Conservation (phyloP, 257 asterid species). For the Primulina tabacum region DNA sequence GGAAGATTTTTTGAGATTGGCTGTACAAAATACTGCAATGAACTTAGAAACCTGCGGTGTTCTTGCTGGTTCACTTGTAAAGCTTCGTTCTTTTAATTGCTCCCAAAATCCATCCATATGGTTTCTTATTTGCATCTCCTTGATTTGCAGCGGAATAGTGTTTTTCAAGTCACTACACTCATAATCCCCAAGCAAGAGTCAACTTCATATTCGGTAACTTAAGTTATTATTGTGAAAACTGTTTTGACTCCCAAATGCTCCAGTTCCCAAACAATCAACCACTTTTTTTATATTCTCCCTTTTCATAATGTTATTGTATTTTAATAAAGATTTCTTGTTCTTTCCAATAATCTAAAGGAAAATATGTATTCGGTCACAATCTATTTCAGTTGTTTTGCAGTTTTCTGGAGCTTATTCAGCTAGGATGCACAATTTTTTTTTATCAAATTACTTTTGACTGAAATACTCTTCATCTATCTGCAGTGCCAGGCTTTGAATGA, state of each 20-base stretch:
- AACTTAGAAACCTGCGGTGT: no score
- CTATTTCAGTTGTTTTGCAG: not conserved
- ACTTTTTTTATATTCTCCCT: not conserved
- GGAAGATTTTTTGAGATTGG: no score
- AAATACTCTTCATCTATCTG: constrained; percentile 9
- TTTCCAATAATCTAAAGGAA: not conserved
- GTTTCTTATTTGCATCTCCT: no score
- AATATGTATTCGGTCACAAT: not conserved
- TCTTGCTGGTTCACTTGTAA: no score
- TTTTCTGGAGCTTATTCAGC: not conserved
- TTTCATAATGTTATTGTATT: not conserved
- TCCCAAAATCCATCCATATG: no score
- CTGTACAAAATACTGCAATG: no score
- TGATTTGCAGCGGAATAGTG: no score
- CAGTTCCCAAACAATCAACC: not conserved
- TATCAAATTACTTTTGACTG: not conserved
- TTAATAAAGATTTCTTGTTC: not conserved
- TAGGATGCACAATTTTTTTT: not conserved
- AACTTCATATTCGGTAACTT: no score
- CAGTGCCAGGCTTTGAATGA: constrained; percentile 61
- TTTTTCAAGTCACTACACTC: no score
- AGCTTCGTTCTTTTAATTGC: no score
- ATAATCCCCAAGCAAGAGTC: no score
- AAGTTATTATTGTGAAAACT: no score
- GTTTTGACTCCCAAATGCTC: not conserved